Base-by-base conservation (phyloP, 305 asterid species). In the Fraxinus floribunda region DNA sequence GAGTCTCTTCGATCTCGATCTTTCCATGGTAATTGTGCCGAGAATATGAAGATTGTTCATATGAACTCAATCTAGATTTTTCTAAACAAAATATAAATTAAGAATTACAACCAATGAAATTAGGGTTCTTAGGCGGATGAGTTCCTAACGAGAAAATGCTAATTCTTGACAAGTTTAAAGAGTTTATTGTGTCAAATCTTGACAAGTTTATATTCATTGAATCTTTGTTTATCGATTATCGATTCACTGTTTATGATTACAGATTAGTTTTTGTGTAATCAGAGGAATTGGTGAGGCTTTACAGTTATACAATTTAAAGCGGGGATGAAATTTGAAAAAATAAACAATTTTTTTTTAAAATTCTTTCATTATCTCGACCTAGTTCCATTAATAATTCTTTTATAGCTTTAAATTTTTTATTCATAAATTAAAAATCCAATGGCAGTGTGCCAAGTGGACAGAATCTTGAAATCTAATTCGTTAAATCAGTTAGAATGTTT, bases 1-100 rank as follows among this genome's bases (percentile, higher is more conserved):
- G 92, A n/a, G n/a, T 44, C 98, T 83, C 89, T 92, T 95, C 32
- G 98, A 91, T 91, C 97, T 95, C 84, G 97, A 93, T 89, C 98
- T 90, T 72, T 95, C 97, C 98, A 93, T 93, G 68, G 24, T n/a
- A 16, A 57, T 57, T n/a, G 24, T 57, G 9, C 24, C 10, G 26
- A 57, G 2, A 57, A 18, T 20, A 5, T 1, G 26, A 18, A 44
- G 11, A 44, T 7, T 44, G 16, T 11, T 57, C 24, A 57, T 5
- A 57, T 5, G 10, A 57, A 18, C 68, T 6, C 2, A 55, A 18
- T 57, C 10, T 7, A 57, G 2, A 57, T 57, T 57, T 18, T 3
- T 57, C 24, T 57, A 57, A 16, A 57, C 68, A 18, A 57, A 5
- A 1, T 10, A 15, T 16, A 10, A 41, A 41, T 41, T 41, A 41